These are phyloP conservation scores for Coniochaeta sp. DNA, from an alignment of 2,329 filamentous ascomycete genomes.

Conservation along the genomic window DNA sequence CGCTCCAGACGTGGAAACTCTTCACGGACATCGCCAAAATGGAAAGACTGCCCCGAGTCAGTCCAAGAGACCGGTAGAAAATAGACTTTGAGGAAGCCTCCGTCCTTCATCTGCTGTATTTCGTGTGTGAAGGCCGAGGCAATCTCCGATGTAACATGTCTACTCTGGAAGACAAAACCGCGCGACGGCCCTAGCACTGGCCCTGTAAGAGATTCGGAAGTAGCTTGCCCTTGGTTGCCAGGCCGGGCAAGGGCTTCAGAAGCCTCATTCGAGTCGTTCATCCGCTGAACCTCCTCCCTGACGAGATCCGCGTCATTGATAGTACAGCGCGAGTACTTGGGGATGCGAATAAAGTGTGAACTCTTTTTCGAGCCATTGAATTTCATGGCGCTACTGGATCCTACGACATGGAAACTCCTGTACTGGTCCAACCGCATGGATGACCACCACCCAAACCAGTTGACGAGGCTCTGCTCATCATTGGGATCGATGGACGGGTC, in stretches of 20 bases:
- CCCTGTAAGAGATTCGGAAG: neutral
- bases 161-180: conserved; percentile 8
- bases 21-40: conserved; percentile 19
- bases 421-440: conserved; percentile 38
- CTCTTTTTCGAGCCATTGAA: conserved; percentile 11
- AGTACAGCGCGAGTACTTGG: conserved; percentile 26
- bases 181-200: neutral
- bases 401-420: conserved; percentile 48
- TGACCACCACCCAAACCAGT: conserved; percentile 57
- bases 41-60: conserved; percentile 29
- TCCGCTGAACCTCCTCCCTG: conserved; percentile 9
- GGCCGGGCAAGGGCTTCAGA: neutral
- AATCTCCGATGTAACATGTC: conserved; percentile 4
- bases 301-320: conserved; percentile 28
- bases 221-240: neutral
- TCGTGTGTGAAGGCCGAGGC: neutral
- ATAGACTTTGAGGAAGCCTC: conserved; percentile 20
- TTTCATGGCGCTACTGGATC: conserved; percentile 27
- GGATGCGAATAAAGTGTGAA: conserved; percentile 24
- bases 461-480: conserved; percentile 55
- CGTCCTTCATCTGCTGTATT: neutral
- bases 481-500: conserved; percentile 42
- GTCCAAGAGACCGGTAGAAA: conserved; percentile 32
- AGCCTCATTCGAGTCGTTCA: conserved; percentile 2
- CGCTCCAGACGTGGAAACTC: conserved; percentile 9